A percentile compares a stretch with the other conserved stretches of the same genome.
phyloP scores from a whole-genome alignment of 768 basidiomycete species.

The Mycena rebaudengoi region DNA sequence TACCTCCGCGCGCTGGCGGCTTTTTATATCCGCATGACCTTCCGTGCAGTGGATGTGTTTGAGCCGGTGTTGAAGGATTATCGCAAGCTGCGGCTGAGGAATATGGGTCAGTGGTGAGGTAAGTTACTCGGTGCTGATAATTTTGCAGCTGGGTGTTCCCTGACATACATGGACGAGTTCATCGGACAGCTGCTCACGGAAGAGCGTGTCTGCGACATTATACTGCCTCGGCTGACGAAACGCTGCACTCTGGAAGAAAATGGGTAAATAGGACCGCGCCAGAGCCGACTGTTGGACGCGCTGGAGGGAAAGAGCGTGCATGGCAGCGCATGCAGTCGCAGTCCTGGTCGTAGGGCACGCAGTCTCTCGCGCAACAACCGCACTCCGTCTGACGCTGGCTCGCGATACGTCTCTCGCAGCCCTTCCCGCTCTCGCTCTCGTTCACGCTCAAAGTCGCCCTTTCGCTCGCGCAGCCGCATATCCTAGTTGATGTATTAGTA shows the following conservation, averaged over 20 bases:
- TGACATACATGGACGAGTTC: slow-evolving; percentile 94
- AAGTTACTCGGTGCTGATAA: slow-evolving; percentile 9
- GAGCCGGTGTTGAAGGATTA: slow-evolving; percentile 96
- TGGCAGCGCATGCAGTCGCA: slow-evolving; percentile 49
- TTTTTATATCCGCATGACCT: slow-evolving; percentile 95
- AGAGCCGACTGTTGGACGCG: slow-evolving; percentile 88
- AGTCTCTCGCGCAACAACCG: slow-evolving; percentile 32
- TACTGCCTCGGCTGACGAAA: slow-evolving; percentile 89
- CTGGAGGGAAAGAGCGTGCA: slow-evolving; percentile 78
- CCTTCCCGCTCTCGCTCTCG: slow-evolving; percentile 59
- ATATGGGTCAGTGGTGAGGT: slow-evolving; percentile 83
- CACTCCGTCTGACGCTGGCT: slow-evolving; percentile 57
- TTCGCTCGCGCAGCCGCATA: slow-evolving; percentile 24
- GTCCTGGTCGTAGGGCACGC: slow-evolving; percentile 34
- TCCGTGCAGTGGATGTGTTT: slow-evolving; percentile 88
- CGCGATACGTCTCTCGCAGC: slow-evolving; percentile 72
- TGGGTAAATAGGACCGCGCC: slow-evolving; percentile 85
- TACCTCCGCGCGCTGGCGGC: slow-evolving; percentile 94
- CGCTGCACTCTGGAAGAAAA: slow-evolving; percentile 91
- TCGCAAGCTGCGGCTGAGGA: slow-evolving; percentile 83
- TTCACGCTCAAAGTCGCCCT: slow-evolving; percentile 16
- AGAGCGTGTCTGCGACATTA: slow-evolving; percentile 96
- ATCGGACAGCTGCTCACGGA: slow-evolving; percentile 83
- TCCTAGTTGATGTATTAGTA: no score
- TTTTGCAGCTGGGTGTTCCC: slow-evolving; percentile 76